Conservation (phyloP, 495 filamentous ascomycete species). For the Neurospora sublineolata region DNA sequence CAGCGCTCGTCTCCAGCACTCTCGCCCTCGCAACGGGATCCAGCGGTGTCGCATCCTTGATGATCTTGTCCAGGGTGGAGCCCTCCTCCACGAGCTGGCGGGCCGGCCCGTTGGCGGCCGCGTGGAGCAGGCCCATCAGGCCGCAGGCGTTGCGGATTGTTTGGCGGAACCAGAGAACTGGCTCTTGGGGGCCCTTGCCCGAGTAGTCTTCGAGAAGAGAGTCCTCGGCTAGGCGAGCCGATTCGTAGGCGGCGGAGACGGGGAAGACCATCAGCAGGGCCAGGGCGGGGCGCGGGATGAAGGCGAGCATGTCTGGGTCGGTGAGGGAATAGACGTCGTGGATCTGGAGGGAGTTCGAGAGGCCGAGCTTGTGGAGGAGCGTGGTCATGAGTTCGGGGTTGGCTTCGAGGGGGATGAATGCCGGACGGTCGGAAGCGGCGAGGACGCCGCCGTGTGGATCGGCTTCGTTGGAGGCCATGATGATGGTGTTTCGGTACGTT, state of each 20-base stretch:
- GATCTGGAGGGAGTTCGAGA: constrained; percentile 53
- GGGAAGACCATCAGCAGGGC: constrained; percentile 82
- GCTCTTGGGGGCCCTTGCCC: constrained; percentile 32
- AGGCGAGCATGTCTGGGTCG: constrained; percentile 64
- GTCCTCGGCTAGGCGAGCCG: constrained; percentile 54
- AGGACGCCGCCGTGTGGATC: constrained; percentile 3
- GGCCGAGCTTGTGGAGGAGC: constrained; percentile 64
- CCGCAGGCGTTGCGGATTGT: constrained; percentile 81
- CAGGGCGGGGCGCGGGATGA: constrained; percentile 72
- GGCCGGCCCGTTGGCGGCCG: constrained; percentile 46
- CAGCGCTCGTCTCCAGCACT: constrained; percentile 59
- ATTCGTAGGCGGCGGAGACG: constrained; percentile 58
- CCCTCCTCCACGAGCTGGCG: constrained; percentile 30
- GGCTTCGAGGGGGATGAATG: constrained; percentile 42
- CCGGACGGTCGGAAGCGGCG: constrained; percentile 15
- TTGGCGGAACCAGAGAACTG: constrained; percentile 74
- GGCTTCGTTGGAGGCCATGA: constrained; percentile 17
- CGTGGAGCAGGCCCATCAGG: constrained; percentile 67
- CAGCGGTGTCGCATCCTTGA: constrained; percentile 38
- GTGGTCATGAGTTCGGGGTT: constrained; percentile 75
- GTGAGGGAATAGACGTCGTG: constrained; percentile 79
- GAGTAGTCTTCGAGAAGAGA: constrained; percentile 34
- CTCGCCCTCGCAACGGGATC: constrained; percentile 48
- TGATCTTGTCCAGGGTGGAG: constrained; percentile 31
- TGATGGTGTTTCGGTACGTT: constrained; percentile 1